Evolutionary conservation across 176 grass and related monocot genomes (phyloP).

Genomic region (Ensete ventricosum): DNA sequence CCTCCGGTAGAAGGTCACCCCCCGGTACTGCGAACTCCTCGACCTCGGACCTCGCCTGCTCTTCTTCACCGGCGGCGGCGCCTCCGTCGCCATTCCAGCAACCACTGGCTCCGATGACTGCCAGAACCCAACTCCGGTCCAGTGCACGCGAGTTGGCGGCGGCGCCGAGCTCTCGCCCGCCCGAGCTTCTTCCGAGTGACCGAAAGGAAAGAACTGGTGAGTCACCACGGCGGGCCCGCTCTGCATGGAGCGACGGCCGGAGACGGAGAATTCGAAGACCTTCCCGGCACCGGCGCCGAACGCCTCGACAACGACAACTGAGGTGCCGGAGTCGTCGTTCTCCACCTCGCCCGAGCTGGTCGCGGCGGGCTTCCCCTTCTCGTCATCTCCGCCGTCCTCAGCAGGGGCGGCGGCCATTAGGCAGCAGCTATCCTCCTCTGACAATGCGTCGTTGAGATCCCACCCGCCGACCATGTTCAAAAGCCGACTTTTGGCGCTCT

Average conservation of each 20-base stretch:
- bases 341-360: background rate
- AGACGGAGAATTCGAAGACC: slow-evolving; percentile 14
- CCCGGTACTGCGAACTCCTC: slow-evolving; percentile 70
- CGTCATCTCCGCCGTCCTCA: background rate
- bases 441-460: slow-evolving; percentile 5
- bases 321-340: slow-evolving; percentile 7
- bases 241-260: slow-evolving; percentile 5
- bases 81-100: background rate
- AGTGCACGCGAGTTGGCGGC: background rate
- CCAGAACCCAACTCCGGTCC: slow-evolving; percentile 1
- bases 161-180: background rate
- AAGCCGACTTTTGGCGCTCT: background rate
- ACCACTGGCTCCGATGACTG: slow-evolving; percentile 6
- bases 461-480: background rate
- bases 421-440: background rate
- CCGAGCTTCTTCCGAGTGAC: background rate
- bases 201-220: slow-evolving; percentile 51
- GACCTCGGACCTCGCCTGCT: slow-evolving; percentile 57
- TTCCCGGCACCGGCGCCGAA: background rate
- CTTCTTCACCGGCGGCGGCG: slow-evolving; percentile 30
- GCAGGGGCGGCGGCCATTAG: background rate
- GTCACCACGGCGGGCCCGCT: slow-evolving; percentile 25
- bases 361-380: background rate
- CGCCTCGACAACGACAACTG: slow-evolving; percentile 3
- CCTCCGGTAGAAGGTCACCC: slow-evolving; percentile 76